Conservation (phyloP, 257 asterid genomes). For the Nicotiana knightiana region DNA sequence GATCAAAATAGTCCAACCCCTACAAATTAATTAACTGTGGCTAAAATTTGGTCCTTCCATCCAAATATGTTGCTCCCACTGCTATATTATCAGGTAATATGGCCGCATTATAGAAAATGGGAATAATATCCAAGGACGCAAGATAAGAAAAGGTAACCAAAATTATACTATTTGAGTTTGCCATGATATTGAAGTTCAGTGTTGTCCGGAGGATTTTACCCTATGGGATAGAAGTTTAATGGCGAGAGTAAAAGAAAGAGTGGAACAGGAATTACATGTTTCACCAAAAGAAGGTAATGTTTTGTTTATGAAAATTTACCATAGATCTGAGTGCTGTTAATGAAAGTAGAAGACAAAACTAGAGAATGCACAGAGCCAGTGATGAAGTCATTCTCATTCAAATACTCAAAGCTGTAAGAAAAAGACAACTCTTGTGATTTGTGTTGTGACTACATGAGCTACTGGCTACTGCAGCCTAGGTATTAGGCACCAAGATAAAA, state of each 20-base stretch:
- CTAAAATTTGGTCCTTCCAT: too few relatives aligned
- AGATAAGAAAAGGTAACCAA: too few relatives aligned
- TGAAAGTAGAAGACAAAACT: not conserved
- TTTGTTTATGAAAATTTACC: not conserved
- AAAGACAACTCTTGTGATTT: not conserved
- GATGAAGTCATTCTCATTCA: not conserved
- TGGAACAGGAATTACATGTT: not conserved
- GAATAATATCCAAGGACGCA: too few relatives aligned
- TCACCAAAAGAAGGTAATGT: not conserved
- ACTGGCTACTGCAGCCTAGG: not conserved
- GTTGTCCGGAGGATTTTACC: not conserved
- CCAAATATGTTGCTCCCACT: too few relatives aligned
- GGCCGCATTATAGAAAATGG: too few relatives aligned
- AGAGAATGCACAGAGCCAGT: not conserved
- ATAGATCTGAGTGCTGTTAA: not conserved
- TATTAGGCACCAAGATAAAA: not conserved
- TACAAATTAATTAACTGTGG: too few relatives aligned
- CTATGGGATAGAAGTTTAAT: not conserved
- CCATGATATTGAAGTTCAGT: too few relatives aligned
- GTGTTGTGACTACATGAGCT: not conserved
- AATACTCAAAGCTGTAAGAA: slow-evolving; percentile 1
- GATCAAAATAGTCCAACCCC: too few relatives aligned
- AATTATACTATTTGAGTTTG: too few relatives aligned
- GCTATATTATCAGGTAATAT: too few relatives aligned
- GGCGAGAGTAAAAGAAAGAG: not conserved